phyloP scores from a whole-genome alignment of 1,139 yeast genomes.

The Magnusiomyces magnusii region DNA sequence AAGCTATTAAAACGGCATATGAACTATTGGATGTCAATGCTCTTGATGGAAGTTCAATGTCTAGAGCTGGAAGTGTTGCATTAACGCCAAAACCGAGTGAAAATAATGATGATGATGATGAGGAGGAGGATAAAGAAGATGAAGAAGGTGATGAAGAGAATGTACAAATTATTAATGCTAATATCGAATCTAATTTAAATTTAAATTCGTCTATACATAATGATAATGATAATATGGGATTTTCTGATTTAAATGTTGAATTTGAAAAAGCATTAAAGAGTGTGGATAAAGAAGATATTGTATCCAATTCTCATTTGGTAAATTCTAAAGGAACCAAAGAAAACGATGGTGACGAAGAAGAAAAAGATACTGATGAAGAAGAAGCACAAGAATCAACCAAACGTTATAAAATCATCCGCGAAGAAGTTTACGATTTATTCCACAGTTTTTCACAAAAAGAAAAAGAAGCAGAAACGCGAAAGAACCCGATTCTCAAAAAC shows the following conservation, averaged over 20 bases:
- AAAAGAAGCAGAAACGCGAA: slow-evolving; percentile 64
- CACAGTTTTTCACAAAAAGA: slow-evolving; percentile 70
- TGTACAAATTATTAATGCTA: too few species aligned
- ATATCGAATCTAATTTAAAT: too few species aligned
- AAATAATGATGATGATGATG: slow-evolving; percentile 26
- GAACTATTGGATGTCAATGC: slow-evolving; percentile 58
- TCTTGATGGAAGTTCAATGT: neutral
- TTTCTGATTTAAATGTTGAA: neutral
- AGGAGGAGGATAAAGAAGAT: slow-evolving; percentile 26
- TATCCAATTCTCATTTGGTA: neutral
- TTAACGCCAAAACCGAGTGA: slow-evolving; percentile 13
- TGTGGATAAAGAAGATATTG: neutral
- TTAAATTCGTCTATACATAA: too few species aligned
- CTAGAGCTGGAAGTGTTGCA: slow-evolving; percentile 6
- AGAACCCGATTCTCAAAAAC: slow-evolving; percentile 81
- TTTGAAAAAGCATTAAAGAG: neutral
- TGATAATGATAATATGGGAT: neutral
- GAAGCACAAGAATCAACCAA: slow-evolving; percentile 43
- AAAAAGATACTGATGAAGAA: slow-evolving; percentile 28
- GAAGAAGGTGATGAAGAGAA: slow-evolving; percentile 21
- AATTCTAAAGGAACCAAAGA: slow-evolving; percentile 1
- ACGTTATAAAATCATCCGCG: slow-evolving; percentile 69
- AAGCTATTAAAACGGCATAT: slow-evolving; percentile 73
- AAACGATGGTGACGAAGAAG: slow-evolving; percentile 13
- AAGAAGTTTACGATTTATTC: slow-evolving; percentile 79